Percentiles rank a stretch among this genome's conserved stretches.
phyloP scores from a whole-genome alignment of 1,284 basidiomycete genomes.

The Ustilago hordei region DNA sequence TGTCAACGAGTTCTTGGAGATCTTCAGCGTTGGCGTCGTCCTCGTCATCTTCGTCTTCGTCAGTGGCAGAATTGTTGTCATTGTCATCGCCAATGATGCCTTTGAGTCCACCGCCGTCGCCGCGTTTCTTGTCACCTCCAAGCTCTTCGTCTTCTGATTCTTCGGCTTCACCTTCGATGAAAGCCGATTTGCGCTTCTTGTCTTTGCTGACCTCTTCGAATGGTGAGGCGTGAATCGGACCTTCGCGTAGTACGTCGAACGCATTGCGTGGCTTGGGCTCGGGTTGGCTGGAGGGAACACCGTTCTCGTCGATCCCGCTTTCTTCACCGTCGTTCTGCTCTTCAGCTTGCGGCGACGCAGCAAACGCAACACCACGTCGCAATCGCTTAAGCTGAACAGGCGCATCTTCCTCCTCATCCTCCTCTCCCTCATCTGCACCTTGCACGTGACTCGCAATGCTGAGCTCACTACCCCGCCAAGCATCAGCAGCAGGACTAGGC shows the following conservation, averaged over 20 bases:
- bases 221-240: background rate
- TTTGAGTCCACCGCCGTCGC: slow-evolving; percentile 56
- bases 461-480: slow-evolving; percentile 15
- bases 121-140: slow-evolving; percentile 28
- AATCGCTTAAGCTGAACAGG: slow-evolving; percentile 44
- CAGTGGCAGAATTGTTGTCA: slow-evolving; percentile 19
- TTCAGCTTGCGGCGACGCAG: background rate
- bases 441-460: slow-evolving; percentile 5
- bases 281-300: slow-evolving; percentile 35
- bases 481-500: slow-evolving; percentile 21
- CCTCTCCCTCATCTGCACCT: slow-evolving; percentile 6
- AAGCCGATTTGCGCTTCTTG: slow-evolving; percentile 55
- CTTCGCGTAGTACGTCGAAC: slow-evolving; percentile 30
- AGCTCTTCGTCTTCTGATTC: slow-evolving; percentile 66
- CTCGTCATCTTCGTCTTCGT: slow-evolving; percentile 54
- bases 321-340: slow-evolving; percentile 9
- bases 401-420: slow-evolving; percentile 26
- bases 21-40: slow-evolving; percentile 62
- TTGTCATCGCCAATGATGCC: slow-evolving; percentile 61
- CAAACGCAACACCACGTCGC: slow-evolving; percentile 22
- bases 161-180: slow-evolving; percentile 67
- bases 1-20: slow-evolving; percentile 62
- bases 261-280: slow-evolving; percentile 35
- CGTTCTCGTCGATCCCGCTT: slow-evolving; percentile 29
- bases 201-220: background rate